Evolutionary conservation across 2,329 filamentous ascomycete species (phyloP), one percentile per base, ranked within the genome.

Genomic region (Taxawa tesnikishii): DNA sequence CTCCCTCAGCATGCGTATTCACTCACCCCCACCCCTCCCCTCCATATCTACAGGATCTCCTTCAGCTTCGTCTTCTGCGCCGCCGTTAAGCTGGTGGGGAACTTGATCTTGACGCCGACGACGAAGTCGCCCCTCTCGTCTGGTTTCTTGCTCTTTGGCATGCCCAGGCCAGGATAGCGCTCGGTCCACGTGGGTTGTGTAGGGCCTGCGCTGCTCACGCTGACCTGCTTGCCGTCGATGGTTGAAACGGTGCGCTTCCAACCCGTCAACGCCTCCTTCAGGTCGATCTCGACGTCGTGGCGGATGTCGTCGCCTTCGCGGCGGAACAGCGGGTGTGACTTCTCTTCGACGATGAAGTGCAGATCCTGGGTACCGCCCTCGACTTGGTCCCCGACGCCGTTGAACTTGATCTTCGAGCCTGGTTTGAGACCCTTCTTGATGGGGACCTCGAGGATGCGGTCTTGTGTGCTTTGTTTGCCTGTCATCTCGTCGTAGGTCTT

Each of bases 361-460:
- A 98, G 60, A 58, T 98, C 90, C 56, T 98, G 90, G 37, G 85
- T 83, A 10, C 88, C 88, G 26, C 90, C 90, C 51, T 96, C 90
- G 39, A 94, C 85, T 55, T 96, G 87, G 57, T 98, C 90, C 8
- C 90, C 90, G n/a, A 98, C 87, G 26, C 88, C 85, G 51, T 82
- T 83, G 54, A 94, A 98, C 61, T 94, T 94, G 59, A 98, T 94
- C 68, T 96, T 98, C 50, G 83, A 93, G 17, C 90, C 90, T 47
- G 92, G 87, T 63, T 96, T 94, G 58, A 96, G 63, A 37, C 90
- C 90, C 5, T 84, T 78, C 63, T 94, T 96, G 62, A 98, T 94
- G 28, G 85, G 84, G 32, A 96, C 88, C 51, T 93, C 85, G 17
- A 98, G 64, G 12, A 94, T 83, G 49, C 87, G 82, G 47, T 98